phyloP scores from a whole-genome alignment of 1,284 basidiomycete species.

The Rhodotorula sp. region DNA sequence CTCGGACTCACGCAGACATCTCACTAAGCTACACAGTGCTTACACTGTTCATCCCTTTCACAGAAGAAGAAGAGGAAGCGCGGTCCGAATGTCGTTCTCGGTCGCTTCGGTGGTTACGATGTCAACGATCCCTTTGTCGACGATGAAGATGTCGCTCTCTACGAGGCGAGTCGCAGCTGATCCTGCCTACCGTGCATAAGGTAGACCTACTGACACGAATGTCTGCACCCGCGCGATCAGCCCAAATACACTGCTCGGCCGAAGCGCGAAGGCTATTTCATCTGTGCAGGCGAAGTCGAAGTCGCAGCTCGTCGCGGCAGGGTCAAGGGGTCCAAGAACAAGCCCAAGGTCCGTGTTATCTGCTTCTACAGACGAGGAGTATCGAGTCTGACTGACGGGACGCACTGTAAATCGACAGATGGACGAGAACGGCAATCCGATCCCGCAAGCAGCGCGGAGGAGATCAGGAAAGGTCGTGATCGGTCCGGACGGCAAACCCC shows the following conservation, averaged over 20 bases:
- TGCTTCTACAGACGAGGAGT: fast-evolving
- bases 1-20: not conserved
- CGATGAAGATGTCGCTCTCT: conserved; percentile 87
- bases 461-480: conserved; percentile 19
- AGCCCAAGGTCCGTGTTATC: conserved; percentile 19
- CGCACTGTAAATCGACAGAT: not conserved
- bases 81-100: conserved; percentile 37
- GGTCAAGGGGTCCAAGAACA: conserved; percentile 37
- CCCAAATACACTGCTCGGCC: conserved; percentile 29
- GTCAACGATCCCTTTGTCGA: conserved; percentile 92
- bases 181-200: not conserved
- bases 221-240: not conserved
- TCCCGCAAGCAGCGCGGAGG: conserved; percentile 11
- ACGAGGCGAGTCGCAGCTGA: conserved; percentile 63
- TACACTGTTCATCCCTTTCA: no score
- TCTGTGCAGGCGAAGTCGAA: conserved; percentile 74
- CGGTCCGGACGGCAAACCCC: conserved; percentile 21
- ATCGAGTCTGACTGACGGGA: not conserved
- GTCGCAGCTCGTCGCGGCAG: conserved; percentile 50
- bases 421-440: conserved; percentile 35
- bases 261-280: conserved; percentile 35
- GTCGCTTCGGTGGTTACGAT: conserved; percentile 65
- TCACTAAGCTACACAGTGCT: conserved; percentile 1
- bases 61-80: conserved; percentile 61
- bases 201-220: not conserved